These are phyloP conservation scores for Amanita pallidorosea DNA, from an alignment of 768 basidiomycete species.

Conservation along the genomic window DNA sequence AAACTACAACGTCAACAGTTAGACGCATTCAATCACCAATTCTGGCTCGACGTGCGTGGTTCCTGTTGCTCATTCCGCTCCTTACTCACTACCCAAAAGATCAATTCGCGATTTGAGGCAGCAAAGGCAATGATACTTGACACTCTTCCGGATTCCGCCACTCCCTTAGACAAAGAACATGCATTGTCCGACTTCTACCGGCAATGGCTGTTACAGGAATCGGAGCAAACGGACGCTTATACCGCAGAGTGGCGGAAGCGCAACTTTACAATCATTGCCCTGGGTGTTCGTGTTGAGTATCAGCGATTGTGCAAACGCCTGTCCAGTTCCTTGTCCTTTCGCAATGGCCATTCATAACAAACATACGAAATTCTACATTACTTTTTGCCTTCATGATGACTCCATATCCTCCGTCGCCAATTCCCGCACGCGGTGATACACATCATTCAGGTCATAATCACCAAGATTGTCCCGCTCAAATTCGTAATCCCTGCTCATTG, in stretches of 20 bases:
- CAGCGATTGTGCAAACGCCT: conserved; percentile 28
- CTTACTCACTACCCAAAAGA: conserved; percentile 29
- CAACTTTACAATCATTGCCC: conserved; percentile 42
- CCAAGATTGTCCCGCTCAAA: conserved; percentile 50
- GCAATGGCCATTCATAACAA: conserved; percentile 10
- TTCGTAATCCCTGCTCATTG: conserved; percentile 48
- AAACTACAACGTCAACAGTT: conserved; percentile 61
- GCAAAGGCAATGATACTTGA: conserved; percentile 50
- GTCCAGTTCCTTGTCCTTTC: conserved; percentile 13
- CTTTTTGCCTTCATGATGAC: conserved; percentile 2
- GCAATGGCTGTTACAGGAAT: conserved; percentile 68
- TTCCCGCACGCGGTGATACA: conserved; percentile 54
- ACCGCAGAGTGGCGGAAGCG: conserved; percentile 57
- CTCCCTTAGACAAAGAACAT: conserved; percentile 48
- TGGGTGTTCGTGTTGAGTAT: conserved; percentile 48
- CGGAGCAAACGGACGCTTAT: conserved; percentile 43
- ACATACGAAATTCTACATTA: conserved; percentile 2
- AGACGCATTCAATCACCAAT: conserved; percentile 66
- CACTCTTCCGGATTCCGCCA: conserved; percentile 40
- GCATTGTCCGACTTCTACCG: conserved; percentile 66
- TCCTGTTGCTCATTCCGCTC: background rate
- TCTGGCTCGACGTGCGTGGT: conserved; percentile 71
- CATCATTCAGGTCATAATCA: conserved; percentile 46
- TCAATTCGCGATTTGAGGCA: conserved; percentile 69
- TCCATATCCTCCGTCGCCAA: conserved; percentile 40